phyloP scores from a whole-genome alignment of 2,329 filamentous ascomycete genomes.

The Neofusicoccum ribis region DNA sequence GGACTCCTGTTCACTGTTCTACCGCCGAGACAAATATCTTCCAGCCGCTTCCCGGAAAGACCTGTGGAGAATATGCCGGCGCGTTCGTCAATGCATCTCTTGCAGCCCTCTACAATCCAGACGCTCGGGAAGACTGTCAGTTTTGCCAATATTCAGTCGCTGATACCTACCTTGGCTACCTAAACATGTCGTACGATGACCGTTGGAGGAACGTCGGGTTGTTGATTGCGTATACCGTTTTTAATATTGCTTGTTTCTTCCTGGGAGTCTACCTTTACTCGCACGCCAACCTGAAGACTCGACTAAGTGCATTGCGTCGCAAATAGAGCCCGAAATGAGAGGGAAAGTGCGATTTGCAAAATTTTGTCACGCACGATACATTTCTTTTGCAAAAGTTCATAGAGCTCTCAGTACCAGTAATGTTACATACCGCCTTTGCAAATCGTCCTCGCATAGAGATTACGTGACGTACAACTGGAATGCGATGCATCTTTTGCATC shows the following conservation, averaged over 20 bases:
- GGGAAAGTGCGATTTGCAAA: too few species aligned
- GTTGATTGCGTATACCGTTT: constrained; percentile 48
- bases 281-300: too few species aligned
- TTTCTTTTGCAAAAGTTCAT: too few species aligned
- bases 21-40: constrained; percentile 44
- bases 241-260: constrained; percentile 47
- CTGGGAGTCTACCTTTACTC: constrained; percentile 39
- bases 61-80: constrained; percentile 47
- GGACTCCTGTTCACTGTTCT: constrained; percentile 50
- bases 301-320: too few species aligned
- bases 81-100: constrained; percentile 38
- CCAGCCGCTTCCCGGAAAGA: constrained; percentile 42
- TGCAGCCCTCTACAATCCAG: constrained; percentile 47
- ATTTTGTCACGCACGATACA: too few species aligned
- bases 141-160: constrained; percentile 64
- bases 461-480: too few species aligned
- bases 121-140: constrained; percentile 47
- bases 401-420: too few species aligned
- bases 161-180: constrained; percentile 79
- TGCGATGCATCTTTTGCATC: too few species aligned
- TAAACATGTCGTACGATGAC: constrained; percentile 54
- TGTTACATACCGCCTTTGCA: too few species aligned
- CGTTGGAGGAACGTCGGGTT: constrained; percentile 53
- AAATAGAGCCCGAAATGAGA: too few species aligned
- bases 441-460: too few species aligned